Evolutionary conservation across 2,329 filamentous ascomycete genomes (phyloP).

Genomic region (Alternaria brassicicola): DNA sequence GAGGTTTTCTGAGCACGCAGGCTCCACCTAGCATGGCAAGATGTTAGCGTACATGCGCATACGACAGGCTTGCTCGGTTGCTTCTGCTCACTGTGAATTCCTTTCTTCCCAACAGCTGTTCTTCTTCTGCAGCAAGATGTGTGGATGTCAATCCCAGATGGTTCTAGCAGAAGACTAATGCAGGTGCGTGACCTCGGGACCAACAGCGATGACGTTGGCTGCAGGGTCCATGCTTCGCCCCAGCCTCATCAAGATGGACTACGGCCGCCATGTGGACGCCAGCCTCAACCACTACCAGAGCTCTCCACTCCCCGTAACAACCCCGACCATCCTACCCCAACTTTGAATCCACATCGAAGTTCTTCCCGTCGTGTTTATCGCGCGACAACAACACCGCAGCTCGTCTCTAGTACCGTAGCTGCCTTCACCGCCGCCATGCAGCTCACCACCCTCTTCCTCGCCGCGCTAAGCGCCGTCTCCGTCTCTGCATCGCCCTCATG

Average conservation of each 20-base stretch:
- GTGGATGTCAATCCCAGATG: neutral
- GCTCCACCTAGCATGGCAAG: neutral
- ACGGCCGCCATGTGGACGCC: conserved; percentile 12
- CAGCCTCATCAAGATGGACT: conserved; percentile 7
- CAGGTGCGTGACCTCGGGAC: conserved; percentile 4
- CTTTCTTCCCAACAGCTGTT: neutral
- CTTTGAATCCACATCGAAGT: neutral
- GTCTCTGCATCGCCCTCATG: conserved; percentile 49
- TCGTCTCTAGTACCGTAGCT: neutral
- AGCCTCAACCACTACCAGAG: conserved; percentile 12
- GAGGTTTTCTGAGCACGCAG: neutral
- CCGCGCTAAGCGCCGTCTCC: conserved; percentile 53
- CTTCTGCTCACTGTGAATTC: neutral
- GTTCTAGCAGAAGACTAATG: conserved; percentile 2
- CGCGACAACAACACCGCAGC: neutral
- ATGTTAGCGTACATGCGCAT: too few species aligned
- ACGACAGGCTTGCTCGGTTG: too few species aligned
- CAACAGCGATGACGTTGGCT: conserved; percentile 12
- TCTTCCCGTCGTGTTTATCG: neutral
- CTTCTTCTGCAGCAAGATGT: neutral
- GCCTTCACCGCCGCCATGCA: conserved; percentile 36
- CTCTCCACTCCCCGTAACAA: conserved; percentile 7
- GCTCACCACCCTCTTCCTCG: conserved; percentile 47
- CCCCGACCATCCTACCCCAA: conserved; percentile 2
- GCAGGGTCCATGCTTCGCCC: conserved; percentile 14